Evolutionary conservation across 2,329 filamentous ascomycete genomes (phyloP).

Genomic region (Aspergillus bombycis): DNA sequence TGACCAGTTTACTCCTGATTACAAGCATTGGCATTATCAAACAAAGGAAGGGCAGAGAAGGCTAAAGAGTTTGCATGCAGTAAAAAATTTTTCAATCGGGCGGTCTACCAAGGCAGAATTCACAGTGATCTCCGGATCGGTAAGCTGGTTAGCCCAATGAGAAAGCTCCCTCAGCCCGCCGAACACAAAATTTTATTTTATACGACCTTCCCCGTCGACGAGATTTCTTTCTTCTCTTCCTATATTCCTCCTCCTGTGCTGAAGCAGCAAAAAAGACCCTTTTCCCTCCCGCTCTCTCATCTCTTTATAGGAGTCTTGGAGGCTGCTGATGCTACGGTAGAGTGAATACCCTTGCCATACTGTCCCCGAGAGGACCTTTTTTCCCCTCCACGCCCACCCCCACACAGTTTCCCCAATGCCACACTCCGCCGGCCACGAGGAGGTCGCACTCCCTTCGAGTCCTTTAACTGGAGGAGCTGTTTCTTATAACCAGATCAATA

Average conservation of each 20-base stretch:
- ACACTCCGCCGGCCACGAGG: conserved; percentile 34
- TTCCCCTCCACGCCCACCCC: conserved; percentile 25
- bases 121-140: conserved; percentile 22
- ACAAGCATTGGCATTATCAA: not conserved
- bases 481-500: conserved; percentile 38
- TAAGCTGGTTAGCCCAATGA: conserved; percentile 27
- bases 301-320: conserved; percentile 29
- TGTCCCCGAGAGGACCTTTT: conserved; percentile 45
- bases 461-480: conserved; percentile 46
- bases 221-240: conserved; percentile 26
- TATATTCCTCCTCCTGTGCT: conserved; percentile 32
- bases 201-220: conserved; percentile 13
- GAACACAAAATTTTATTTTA: conserved; percentile 32
- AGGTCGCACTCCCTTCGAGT: conserved; percentile 40
- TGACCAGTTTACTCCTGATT: not conserved
- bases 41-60: conserved; percentile 9
- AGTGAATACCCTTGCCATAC: conserved; percentile 33
- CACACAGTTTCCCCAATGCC: conserved; percentile 32
- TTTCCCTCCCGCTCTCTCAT: conserved; percentile 9
- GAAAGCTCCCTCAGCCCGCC: conserved; percentile 21
- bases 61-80: not conserved
- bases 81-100: conserved; percentile 19
- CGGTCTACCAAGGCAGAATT: conserved; percentile 26
- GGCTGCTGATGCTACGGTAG: conserved; percentile 44
- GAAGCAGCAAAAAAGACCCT: conserved; percentile 29